Base-by-base conservation (phyloP, 495 filamentous ascomycete species). In the Tuber brumale region DNA sequence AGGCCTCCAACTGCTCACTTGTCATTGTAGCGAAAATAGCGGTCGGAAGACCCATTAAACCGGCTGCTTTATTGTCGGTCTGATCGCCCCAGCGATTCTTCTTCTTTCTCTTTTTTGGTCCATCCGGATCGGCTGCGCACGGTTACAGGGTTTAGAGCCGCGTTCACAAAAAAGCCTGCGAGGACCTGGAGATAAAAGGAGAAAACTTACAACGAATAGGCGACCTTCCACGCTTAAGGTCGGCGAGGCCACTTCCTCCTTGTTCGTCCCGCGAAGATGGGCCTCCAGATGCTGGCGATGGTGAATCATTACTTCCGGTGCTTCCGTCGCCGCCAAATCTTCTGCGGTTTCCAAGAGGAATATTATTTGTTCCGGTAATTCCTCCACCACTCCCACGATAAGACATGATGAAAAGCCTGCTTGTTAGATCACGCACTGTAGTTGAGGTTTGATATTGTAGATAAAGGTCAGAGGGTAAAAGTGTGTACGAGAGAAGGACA, bases 351-450 rank as follows among this genome's bases (percentile, higher is more conserved):
- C 96, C 96, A 76, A 99, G 86, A 78, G 96, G 96, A 82, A 98
- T 95, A 80, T 97, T 98, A 86, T 99, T 99, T 69, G 96, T 97
- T 70, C 96, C 96, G 19, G 96, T 99, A 83, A 97, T 95, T 73
- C 96, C 96, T 73, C 79, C 81, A 70, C 79, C 76, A 46, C 80
- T 74, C 73, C 78, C 78, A 44, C 81, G 81, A 78, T 83, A 83
- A 76, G 81, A 83, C 82, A 83, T 83, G 72, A 61, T 31, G 57
- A 66, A 31, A 66, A 66, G 57, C 57, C 57, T 66, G 57, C 14
- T 18, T 66, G 57, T 66, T 66, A 66, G 27, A 66, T 66, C 57
- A 66, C 57, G 57, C n/a, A 66, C 57, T 31, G 27, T 10, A 66
- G 57, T 66, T 66, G 57, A 18, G 27, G 12, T 66, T 66, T 31